These are phyloP conservation scores for Fusarium decemcellulare DNA, from an alignment of 2,329 filamentous ascomycete species.

Conservation along the genomic window DNA sequence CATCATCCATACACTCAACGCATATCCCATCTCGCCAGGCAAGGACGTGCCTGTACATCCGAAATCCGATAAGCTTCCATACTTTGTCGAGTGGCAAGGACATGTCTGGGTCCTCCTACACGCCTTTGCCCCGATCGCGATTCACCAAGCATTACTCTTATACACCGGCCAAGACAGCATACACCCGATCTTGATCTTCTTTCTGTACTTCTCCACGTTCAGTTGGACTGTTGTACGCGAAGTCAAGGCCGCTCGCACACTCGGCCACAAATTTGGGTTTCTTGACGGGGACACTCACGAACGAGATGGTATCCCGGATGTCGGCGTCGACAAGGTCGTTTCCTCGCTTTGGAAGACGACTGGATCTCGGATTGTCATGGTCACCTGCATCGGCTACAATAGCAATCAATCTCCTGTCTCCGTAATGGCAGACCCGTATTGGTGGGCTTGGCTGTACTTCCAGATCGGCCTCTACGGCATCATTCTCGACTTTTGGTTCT, in stretches of 20 bases:
- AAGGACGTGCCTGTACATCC: conserved; percentile 8
- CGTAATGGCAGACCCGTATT: background rate
- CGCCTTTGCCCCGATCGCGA: conserved; percentile 14
- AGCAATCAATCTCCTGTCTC: conserved; percentile 7
- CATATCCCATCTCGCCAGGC: conserved; percentile 16
- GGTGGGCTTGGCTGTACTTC: conserved; percentile 25
- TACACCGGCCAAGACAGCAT: conserved; percentile 4
- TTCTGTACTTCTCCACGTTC: conserved; percentile 20
- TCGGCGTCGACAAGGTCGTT: conserved; percentile 31
- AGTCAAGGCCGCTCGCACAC: conserved; percentile 10
- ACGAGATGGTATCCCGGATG: conserved; percentile 26
- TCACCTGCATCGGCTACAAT: conserved; percentile 16
- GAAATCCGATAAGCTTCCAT: conserved; percentile 22
- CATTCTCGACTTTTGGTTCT: conserved; percentile 36
- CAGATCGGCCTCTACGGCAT: conserved; percentile 33
- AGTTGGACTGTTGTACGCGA: conserved; percentile 17
- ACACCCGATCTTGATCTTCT: conserved; percentile 9
- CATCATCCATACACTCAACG: conserved; percentile 14
- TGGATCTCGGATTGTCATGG: conserved; percentile 22
- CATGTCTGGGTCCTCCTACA: conserved; percentile 23
- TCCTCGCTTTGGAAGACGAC: conserved; percentile 21
- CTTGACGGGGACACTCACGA: conserved; percentile 26
- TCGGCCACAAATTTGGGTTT: conserved; percentile 18
- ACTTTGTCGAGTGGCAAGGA: conserved; percentile 23
- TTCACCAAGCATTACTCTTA: conserved; percentile 14